A percentile compares a stretch with the other conserved stretches of the same genome.
Evolutionary conservation across 352 stramenopile genomes (phyloP).

Genomic region (Globisporangium parvum): DNA sequence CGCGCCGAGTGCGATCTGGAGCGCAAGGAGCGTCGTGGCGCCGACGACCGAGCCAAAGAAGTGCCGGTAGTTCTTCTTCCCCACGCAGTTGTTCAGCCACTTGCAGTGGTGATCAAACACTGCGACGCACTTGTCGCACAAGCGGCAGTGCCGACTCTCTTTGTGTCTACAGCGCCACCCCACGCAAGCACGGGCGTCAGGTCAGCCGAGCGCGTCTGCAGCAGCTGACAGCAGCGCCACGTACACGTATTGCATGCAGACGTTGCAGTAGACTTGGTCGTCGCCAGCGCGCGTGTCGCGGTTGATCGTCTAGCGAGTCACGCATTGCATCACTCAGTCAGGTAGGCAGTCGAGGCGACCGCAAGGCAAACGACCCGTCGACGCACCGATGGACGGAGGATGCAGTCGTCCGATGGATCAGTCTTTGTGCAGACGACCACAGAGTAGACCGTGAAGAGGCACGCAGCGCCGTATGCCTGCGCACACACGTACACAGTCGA

Average conservation of each 20-base stretch:
- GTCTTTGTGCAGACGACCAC: conserved; percentile 61
- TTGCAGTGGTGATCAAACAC: conserved; percentile 98
- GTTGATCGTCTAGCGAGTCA: conserved; percentile 7
- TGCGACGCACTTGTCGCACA: conserved; percentile 95
- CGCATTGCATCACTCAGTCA: neutral
- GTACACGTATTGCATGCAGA: conserved; percentile 86
- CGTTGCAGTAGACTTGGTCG: conserved; percentile 81
- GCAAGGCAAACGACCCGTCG: too few relatives aligned
- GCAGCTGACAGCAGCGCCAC: conserved; percentile 11
- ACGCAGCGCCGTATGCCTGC: conserved; percentile 41
- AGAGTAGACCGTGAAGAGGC: conserved; percentile 43
- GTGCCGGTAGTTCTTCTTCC: conserved; percentile 80
- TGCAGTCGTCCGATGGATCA: conserved; percentile 73
- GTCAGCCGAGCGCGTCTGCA: too few relatives aligned
- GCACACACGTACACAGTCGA: neutral
- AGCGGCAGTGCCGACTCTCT: conserved; percentile 89
- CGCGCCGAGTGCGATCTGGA: conserved; percentile 67
- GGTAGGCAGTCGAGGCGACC: neutral
- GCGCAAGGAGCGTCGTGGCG: conserved; percentile 48
- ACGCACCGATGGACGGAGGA: conserved; percentile 53
- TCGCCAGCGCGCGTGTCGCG: conserved; percentile 17
- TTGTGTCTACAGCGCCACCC: too few relatives aligned
- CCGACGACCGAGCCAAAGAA: conserved; percentile 73
- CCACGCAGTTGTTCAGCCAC: conserved; percentile 96
- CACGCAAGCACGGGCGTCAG: too few relatives aligned